Percentiles rank a stretch among this genome's conserved stretches.
Conservation (phyloP, 78 protist species). For the Chrysochromulina tobinii region DNA sequence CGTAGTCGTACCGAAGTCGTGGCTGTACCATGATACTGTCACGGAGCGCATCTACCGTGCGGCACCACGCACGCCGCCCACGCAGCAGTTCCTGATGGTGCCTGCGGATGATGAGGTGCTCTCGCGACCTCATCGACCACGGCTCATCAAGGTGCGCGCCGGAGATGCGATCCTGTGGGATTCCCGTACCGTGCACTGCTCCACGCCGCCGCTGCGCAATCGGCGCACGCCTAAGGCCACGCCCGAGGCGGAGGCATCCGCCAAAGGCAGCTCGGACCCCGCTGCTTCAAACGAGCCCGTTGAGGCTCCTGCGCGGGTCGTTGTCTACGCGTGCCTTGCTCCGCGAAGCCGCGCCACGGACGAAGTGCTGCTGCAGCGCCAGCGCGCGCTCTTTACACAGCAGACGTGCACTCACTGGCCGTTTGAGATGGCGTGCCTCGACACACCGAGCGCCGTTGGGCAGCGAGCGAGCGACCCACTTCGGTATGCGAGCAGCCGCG, state of each 20-base stretch:
- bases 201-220: background rate
- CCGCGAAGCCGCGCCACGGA: background rate
- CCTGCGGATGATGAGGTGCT: background rate
- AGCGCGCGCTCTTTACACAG: background rate
- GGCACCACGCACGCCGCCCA: background rate
- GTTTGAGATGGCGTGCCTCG: background rate
- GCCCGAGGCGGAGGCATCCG: background rate
- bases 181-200: constrained; percentile 2
- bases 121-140: background rate
- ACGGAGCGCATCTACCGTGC: background rate
- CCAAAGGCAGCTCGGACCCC: no score
- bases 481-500: no score
- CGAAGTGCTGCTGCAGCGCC: background rate
- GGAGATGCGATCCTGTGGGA: background rate
- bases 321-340: background rate
- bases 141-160: background rate
- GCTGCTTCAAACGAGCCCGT: no score
- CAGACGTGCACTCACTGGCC: constrained; percentile 25
- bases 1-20: background rate
- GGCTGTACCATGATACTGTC: background rate
- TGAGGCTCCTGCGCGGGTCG: background rate
- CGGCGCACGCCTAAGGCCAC: background rate
- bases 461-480: background rate
- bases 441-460: background rate
- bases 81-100: constrained; percentile 11